phyloP scores from a whole-genome alignment of 441 rosid species.

The Gossypium lobatum region DNA sequence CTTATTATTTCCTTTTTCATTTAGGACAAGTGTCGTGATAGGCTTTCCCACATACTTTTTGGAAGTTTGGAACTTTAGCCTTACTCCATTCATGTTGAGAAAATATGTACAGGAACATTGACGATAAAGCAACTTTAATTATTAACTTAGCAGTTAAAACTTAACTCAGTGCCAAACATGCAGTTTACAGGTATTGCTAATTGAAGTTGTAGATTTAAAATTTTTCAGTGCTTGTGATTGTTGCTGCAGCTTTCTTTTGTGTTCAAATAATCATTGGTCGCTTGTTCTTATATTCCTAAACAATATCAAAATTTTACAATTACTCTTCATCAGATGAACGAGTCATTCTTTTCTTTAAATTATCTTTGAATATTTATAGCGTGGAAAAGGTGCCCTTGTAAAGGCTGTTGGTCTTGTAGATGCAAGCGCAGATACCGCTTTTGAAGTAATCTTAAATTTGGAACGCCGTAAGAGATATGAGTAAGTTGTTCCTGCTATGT shows the following conservation, averaged over 20 bases:
- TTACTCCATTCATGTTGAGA: background rate
- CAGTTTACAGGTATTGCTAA: background rate
- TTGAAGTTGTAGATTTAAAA: constrained; percentile 11
- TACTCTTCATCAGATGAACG: background rate
- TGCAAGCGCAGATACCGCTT: constrained; percentile 82
- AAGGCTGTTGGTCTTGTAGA: constrained; percentile 90
- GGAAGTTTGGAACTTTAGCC: background rate
- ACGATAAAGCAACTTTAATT: background rate
- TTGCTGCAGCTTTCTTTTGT: constrained; percentile 8
- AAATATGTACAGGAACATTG: background rate
- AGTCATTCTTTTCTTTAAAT: background rate
- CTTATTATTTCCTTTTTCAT: background rate
- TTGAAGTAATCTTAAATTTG: constrained; percentile 74
- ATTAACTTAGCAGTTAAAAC: background rate
- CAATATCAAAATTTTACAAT: constrained; percentile 8
- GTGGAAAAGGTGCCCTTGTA: constrained; percentile 77
- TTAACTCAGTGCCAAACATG: background rate
- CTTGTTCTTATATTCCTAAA: background rate
- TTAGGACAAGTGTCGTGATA: constrained; percentile 2
- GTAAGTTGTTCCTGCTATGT: constrained; percentile 43
- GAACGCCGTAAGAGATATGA: constrained; percentile 84
- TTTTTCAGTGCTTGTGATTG: background rate
- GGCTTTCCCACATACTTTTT: background rate
- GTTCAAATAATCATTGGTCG: background rate
- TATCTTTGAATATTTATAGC: constrained; percentile 40